phyloP scores from a whole-genome alignment of 2,329 filamentous ascomycete species.

The Coniochaeta sp. region DNA sequence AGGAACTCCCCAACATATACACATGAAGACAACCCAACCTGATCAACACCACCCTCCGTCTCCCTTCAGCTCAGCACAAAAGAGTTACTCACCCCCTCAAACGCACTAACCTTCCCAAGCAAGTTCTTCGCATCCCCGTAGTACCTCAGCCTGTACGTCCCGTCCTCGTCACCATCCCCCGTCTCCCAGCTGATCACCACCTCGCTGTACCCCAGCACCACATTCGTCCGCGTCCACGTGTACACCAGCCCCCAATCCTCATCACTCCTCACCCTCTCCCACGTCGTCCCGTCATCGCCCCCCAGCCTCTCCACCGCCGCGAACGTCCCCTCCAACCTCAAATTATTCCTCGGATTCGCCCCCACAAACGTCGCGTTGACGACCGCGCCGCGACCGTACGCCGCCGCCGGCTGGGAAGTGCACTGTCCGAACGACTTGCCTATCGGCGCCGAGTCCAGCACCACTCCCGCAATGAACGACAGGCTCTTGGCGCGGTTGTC shows the following conservation, averaged over 20 bases:
- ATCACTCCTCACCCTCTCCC: conserved; percentile 66
- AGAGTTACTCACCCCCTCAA: conserved; percentile 31
- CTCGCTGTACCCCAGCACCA: conserved; percentile 64
- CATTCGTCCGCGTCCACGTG: conserved; percentile 68
- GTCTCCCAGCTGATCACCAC: conserved; percentile 75
- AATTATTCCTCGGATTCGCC: conserved; percentile 82
- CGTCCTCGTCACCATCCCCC: conserved; percentile 34
- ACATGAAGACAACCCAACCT: background rate
- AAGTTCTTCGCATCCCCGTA: conserved; percentile 71
- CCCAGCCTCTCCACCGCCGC: conserved; percentile 63
- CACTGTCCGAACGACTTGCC: conserved; percentile 66
- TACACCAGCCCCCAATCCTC: conserved; percentile 77
- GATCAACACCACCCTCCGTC: background rate
- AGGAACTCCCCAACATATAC: background rate
- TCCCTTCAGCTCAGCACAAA: conserved; percentile 16
- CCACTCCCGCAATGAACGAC: conserved; percentile 71
- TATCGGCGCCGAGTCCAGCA: conserved; percentile 60
- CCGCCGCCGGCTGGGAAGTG: conserved; percentile 39
- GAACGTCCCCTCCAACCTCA: conserved; percentile 70
- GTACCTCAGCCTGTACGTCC: conserved; percentile 74
- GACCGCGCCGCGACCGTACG: conserved; percentile 49
- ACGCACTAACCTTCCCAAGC: conserved; percentile 54
- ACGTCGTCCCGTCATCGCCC: conserved; percentile 29
- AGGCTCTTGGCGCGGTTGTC: conserved; percentile 70
- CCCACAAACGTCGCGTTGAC: conserved; percentile 68